phyloP scores from a whole-genome alignment of 1,284 basidiomycete species.

The Coniferiporia weirii region DNA sequence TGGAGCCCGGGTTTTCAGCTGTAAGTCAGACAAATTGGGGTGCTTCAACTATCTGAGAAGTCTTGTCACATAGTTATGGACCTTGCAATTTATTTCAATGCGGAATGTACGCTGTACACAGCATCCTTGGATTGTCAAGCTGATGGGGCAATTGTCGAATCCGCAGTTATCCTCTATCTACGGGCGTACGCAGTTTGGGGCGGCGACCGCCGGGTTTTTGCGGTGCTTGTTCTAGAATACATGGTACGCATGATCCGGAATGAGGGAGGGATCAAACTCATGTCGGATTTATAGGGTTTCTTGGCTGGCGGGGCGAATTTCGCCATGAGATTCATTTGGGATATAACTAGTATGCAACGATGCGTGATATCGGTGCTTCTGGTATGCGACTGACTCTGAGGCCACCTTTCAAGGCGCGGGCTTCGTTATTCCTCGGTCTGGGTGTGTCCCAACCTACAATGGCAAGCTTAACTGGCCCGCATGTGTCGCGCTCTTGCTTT shows the following conservation, averaged over 20 bases:
- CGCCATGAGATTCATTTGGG: neutral
- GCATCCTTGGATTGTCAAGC: neutral
- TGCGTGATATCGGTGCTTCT: neutral
- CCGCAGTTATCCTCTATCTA: slow-evolving; percentile 25
- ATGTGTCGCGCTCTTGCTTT: neutral
- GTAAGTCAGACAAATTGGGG: neutral
- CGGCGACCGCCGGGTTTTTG: neutral
- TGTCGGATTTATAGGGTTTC: neutral
- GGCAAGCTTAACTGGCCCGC: neutral
- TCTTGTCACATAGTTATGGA: neutral
- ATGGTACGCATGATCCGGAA: neutral
- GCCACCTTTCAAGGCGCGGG: neutral
- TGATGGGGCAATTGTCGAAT: neutral
- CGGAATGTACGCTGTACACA: neutral
- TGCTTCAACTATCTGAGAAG: neutral
- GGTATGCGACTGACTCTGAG: neutral
- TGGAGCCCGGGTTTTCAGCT: neutral
- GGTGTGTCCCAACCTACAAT: neutral
- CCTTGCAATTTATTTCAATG: neutral
- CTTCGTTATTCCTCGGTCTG: neutral
- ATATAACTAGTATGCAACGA: neutral
- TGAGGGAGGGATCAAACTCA: neutral
- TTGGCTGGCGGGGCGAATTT: neutral
- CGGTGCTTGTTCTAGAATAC: neutral
- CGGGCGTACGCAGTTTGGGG: slow-evolving; percentile 10